A percentile compares a stretch with the other conserved stretches of the same genome.
Evolutionary conservation across 2,329 filamentous ascomycete genomes (phyloP).

Genomic region (Neofusicoccum ribis): DNA sequence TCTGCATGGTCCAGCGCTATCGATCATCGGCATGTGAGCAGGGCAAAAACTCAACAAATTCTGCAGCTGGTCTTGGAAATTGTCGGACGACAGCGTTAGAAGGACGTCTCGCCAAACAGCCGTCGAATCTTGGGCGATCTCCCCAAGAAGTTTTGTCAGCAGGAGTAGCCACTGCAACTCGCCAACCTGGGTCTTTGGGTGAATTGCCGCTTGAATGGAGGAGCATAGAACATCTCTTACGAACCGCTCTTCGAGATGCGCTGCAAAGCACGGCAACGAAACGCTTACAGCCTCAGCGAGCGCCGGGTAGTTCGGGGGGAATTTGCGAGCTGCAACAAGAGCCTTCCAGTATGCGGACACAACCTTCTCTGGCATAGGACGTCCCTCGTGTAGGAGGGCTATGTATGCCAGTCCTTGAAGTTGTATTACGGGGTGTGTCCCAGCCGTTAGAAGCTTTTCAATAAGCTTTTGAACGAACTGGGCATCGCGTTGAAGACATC

Average conservation of each 20-base stretch:
- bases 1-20: slow-evolving; percentile 20
- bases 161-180: slow-evolving; percentile 2
- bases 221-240: not conserved
- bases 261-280: slow-evolving; percentile 1
- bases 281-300: not conserved
- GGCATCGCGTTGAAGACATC: not conserved
- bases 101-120: slow-evolving; percentile 28
- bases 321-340: slow-evolving; percentile 21
- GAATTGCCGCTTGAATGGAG: not conserved
- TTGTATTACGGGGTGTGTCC: slow-evolving; percentile 27
- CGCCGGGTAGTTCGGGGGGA: not conserved
- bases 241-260: slow-evolving; percentile 4
- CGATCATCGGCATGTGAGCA: not conserved
- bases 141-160: not conserved
- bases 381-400: slow-evolving; percentile 28
- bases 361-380: slow-evolving; percentile 25
- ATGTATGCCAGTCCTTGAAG: slow-evolving; percentile 33
- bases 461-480: slow-evolving; percentile 27
- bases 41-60: slow-evolving; percentile 22
- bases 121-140: not conserved
- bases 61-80: slow-evolving; percentile 27
- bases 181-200: not conserved
- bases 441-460: slow-evolving; percentile 29
- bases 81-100: slow-evolving; percentile 28
- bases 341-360: slow-evolving; percentile 29